phyloP scores from a whole-genome alignment of 805 yeast genomes.

The Ogataea ganodermae region DNA sequence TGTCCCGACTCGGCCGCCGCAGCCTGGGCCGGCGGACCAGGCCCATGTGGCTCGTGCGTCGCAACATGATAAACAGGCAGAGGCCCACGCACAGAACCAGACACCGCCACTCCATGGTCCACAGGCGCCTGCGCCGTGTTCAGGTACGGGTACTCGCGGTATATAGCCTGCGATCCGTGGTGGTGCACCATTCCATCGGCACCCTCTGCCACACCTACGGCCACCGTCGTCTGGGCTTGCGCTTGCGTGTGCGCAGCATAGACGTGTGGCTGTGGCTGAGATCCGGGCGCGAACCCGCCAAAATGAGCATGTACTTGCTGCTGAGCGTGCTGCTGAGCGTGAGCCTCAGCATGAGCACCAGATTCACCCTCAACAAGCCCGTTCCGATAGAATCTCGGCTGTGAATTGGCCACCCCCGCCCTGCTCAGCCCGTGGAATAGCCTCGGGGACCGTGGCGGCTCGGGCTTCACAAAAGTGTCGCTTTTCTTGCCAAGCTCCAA shows the following conservation, averaged over 20 bases:
- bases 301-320: no score
- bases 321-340: no score
- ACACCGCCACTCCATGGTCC: background rate
- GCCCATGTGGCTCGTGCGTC: background rate
- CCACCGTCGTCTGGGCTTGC: background rate
- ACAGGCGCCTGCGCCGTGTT: background rate
- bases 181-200: background rate
- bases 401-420: background rate
- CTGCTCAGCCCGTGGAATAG: background rate
- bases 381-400: background rate
- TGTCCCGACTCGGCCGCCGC: no score
- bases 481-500: background rate
- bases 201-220: background rate
- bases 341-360: background rate
- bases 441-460: background rate
- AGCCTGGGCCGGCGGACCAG: background rate
- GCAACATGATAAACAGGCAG: background rate
- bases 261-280: no score
- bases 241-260: no score
- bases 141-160: background rate
- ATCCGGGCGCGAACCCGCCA: no score
- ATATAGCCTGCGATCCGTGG: background rate
- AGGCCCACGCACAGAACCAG: no score
- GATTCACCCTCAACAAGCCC: background rate
- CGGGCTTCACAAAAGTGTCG: background rate